Percentiles rank a stretch among this genome's conserved stretches.
phyloP scores from a whole-genome alignment of 2,329 filamentous ascomycete species.

The Phialocephala subalpina region DNA sequence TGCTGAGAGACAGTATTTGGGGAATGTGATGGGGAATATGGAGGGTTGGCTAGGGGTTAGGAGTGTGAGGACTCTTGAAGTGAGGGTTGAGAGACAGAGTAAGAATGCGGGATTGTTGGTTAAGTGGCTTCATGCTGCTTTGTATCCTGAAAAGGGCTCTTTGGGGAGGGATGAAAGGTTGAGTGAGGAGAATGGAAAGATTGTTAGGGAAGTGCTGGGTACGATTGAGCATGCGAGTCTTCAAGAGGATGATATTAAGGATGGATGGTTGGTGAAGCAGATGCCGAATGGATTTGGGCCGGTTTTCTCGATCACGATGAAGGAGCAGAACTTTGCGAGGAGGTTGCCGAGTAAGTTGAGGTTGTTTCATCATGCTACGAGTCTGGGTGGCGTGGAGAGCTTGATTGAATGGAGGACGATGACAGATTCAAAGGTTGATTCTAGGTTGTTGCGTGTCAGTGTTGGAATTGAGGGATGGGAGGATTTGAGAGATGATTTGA shows the following conservation, averaged over 20 bases:
- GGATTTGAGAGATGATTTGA: slow-evolving; percentile 80
- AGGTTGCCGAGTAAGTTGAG: slow-evolving; percentile 78
- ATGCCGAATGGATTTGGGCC: slow-evolving; percentile 93
- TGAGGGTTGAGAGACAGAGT: slow-evolving; percentile 82
- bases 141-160: slow-evolving; percentile 31
- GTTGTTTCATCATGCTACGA: slow-evolving; percentile 95
- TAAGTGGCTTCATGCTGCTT: slow-evolving; percentile 65
- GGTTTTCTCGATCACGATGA: slow-evolving; percentile 81
- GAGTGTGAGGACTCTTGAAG: slow-evolving; percentile 83
- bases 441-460: slow-evolving; percentile 79
- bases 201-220: slow-evolving; percentile 62
- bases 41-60: slow-evolving; percentile 93
- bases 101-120: slow-evolving; percentile 75
- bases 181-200: slow-evolving; percentile 47
- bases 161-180: slow-evolving; percentile 15
- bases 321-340: slow-evolving; percentile 66
- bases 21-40: slow-evolving; percentile 85
- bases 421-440: slow-evolving; percentile 79
- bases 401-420: slow-evolving; percentile 96
- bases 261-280: slow-evolving; percentile 80
- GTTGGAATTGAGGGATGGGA: slow-evolving; percentile 87
- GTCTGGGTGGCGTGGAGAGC: slow-evolving; percentile 91
- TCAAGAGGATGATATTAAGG: slow-evolving; percentile 68
- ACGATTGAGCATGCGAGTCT: slow-evolving; percentile 80
- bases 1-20: slow-evolving; percentile 78